Evolutionary conservation across 345 rosid species (phyloP).

Genomic region (Salix viminalis): DNA sequence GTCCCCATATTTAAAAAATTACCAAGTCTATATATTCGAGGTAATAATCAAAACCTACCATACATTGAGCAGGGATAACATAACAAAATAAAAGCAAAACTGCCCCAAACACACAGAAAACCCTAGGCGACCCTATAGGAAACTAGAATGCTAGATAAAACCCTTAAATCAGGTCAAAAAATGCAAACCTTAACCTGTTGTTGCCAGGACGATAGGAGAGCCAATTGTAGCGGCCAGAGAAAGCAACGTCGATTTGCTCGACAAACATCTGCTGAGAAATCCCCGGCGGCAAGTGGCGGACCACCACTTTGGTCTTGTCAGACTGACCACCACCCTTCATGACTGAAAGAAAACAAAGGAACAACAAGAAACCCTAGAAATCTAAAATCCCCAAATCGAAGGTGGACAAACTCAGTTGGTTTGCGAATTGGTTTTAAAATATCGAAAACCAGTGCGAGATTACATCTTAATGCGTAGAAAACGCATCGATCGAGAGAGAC

Average conservation of each 20-base stretch:
- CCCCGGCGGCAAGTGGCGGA: slow-evolving; percentile 68
- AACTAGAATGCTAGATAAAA: not conserved
- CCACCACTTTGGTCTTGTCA: slow-evolving; percentile 71
- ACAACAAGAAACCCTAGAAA: slow-evolving; percentile 24
- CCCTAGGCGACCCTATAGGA: not conserved
- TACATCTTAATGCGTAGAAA: slow-evolving; percentile 29
- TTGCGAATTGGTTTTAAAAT: not conserved
- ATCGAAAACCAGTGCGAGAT: slow-evolving; percentile 16
- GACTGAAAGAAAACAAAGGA: slow-evolving; percentile 15
- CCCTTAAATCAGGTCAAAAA: not conserved
- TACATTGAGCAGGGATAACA: not conserved
- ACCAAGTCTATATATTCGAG: not conserved
- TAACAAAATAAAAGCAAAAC: not conserved
- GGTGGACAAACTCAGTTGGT: not conserved
- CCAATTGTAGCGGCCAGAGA: slow-evolving; percentile 62
- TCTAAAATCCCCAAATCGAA: slow-evolving; percentile 20
- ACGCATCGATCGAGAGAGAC: slow-evolving; percentile 9
- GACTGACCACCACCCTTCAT: slow-evolving; percentile 51
- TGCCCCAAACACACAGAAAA: not conserved
- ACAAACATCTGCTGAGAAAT: slow-evolving; percentile 41
- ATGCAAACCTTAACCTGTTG: slow-evolving; percentile 42
- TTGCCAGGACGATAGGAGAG: slow-evolving; percentile 57
- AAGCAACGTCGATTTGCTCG: slow-evolving; percentile 52
- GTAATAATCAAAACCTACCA: not conserved
- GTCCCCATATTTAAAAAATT: not conserved